phyloP scores from a whole-genome alignment of 2,329 filamentous ascomycete species.

The Trichophyton rubrum region DNA sequence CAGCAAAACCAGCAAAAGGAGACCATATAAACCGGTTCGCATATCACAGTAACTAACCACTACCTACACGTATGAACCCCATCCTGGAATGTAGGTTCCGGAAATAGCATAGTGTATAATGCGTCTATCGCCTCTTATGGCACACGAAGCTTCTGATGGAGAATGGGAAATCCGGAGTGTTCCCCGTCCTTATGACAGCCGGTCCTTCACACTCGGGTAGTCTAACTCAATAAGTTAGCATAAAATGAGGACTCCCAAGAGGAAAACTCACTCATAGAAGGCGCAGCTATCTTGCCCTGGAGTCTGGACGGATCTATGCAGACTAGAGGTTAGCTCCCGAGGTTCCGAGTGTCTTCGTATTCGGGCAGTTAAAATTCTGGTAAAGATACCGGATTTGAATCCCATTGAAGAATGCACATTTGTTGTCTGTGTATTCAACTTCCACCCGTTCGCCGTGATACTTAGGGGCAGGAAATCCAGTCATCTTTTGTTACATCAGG shows the following conservation, averaged over 20 bases:
- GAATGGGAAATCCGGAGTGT: neutral
- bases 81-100: too few species aligned
- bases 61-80: too few species aligned
- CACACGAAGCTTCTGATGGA: neutral
- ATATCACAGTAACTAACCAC: too few species aligned
- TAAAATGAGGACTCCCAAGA: too few species aligned
- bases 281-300: neutral
- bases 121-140: neutral
- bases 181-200: neutral
- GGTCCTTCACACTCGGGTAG: neutral
- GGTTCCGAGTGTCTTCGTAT: neutral
- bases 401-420: neutral
- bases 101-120: too few species aligned
- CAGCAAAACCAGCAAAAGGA: too few species aligned
- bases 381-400: neutral
- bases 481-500: neutral
- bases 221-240: neutral
- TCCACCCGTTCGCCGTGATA: neutral
- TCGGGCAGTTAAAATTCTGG: neutral
- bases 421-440: neutral
- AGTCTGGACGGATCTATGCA: neutral
- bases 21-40: too few species aligned
- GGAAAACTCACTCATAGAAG: neutral
- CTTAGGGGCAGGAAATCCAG: neutral
- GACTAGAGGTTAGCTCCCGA: neutral